Percentiles rank a stretch among this genome's conserved stretches.
phyloP scores from a whole-genome alignment of 2,329 filamentous ascomycete genomes.

The Clarireedia paspali region DNA sequence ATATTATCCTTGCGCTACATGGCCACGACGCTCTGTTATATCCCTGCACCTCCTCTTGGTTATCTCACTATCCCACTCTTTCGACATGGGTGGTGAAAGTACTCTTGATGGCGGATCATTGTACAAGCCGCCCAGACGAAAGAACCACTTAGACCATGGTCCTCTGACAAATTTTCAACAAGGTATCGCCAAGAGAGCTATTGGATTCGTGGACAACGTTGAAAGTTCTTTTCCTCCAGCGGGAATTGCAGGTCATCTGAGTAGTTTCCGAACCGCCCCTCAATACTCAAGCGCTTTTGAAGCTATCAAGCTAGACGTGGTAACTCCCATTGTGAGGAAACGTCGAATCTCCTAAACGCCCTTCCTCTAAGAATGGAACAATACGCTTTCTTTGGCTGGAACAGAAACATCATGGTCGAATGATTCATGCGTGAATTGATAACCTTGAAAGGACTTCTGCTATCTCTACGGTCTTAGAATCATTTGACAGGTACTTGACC shows the following conservation, averaged over 20 bases:
- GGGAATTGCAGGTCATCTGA: neutral
- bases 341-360: neutral
- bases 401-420: neutral
- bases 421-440: neutral
- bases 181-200: neutral
- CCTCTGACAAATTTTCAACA: neutral
- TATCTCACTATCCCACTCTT: neutral
- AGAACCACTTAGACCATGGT: neutral
- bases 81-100: neutral
- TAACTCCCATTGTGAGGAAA: neutral
- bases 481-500: neutral
- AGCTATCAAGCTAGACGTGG: neutral
- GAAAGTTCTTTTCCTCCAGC: neutral
- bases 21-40: neutral
- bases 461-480: neutral
- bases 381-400: neutral
- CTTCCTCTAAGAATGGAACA: neutral
- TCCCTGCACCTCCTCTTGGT: neutral
- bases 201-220: neutral
- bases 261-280: no score
- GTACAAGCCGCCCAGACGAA: neutral
- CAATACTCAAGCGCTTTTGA: neutral
- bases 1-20: conserved; percentile 8
- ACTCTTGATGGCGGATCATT: neutral
- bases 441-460: neutral